Evolutionary conservation across 106 monocot species (phyloP).

Genomic region (Xerophyta viscosa): DNA sequence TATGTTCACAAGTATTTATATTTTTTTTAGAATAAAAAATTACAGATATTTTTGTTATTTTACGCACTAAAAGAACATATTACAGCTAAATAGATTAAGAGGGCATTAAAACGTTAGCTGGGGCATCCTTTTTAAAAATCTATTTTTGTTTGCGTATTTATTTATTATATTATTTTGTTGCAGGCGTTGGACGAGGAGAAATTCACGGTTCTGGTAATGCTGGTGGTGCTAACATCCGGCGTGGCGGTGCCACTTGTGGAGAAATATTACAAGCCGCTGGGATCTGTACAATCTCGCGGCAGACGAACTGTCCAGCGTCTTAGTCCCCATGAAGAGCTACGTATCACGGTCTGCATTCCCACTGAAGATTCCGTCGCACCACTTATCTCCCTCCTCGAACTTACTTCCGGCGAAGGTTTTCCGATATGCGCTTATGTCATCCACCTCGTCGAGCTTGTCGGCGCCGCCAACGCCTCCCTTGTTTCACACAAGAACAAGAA

Average conservation of each 20-base stretch:
- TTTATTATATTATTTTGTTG: not conserved
- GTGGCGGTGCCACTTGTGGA: not conserved
- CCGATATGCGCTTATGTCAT: slow-evolving; percentile 32
- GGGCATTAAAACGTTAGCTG: too few species aligned
- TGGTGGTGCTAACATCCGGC: not conserved
- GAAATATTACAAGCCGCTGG: slow-evolving; percentile 10
- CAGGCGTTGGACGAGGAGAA: slow-evolving; percentile 8
- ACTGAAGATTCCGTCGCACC: slow-evolving; percentile 18
- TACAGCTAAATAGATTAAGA: too few species aligned
- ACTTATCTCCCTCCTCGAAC: slow-evolving; percentile 27
- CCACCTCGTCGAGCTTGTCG: slow-evolving; percentile 35
- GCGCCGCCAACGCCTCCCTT: slow-evolving; percentile 16
- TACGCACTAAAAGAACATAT: too few species aligned
- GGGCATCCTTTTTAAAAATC: too few species aligned
- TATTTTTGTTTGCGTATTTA: too few species aligned
- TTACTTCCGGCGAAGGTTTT: not conserved
- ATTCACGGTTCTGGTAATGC: slow-evolving; percentile 1
- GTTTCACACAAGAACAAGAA: slow-evolving; percentile 30
- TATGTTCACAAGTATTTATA: too few species aligned
- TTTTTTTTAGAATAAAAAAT: too few species aligned
- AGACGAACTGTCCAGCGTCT: slow-evolving; percentile 13
- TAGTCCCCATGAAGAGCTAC: slow-evolving; percentile 18
- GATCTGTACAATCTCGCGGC: not conserved
- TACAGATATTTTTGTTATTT: too few species aligned
- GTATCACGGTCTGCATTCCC: slow-evolving; percentile 19